Conservation (phyloP, 495 filamentous ascomycete species). For the Glarea lozoyensis region DNA sequence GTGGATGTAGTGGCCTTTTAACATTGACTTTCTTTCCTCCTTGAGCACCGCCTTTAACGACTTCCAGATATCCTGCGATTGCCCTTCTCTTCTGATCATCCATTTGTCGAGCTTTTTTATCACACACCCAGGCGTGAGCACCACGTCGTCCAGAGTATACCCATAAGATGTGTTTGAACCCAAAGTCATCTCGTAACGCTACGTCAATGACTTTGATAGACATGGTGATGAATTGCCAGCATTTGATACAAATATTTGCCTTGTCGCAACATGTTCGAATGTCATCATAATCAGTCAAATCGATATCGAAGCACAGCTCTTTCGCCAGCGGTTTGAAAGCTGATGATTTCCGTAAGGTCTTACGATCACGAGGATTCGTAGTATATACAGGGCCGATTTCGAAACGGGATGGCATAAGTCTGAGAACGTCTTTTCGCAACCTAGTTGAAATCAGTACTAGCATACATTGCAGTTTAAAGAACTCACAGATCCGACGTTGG, state of each 20-base stretch:
- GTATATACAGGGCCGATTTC: conserved; percentile 96
- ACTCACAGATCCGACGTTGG: conserved; percentile 72
- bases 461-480: background rate
- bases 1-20: conserved; percentile 80
- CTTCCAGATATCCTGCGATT: conserved; percentile 78
- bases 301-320: conserved; percentile 97
- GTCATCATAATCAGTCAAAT: conserved; percentile 97
- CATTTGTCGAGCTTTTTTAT: conserved; percentile 71
- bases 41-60: conserved; percentile 73
- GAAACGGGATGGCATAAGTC: conserved; percentile 82
- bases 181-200: conserved; percentile 85
- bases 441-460: conserved; percentile 32
- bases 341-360: conserved; percentile 65
- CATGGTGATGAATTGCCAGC: conserved; percentile 96
- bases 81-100: conserved; percentile 77
- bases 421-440: conserved; percentile 83
- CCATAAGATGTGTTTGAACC: conserved; percentile 94
- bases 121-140: conserved; percentile 98
- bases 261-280: conserved; percentile 91
- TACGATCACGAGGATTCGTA: conserved; percentile 89
- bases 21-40: conserved; percentile 84
- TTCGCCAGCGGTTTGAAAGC: conserved; percentile 72
- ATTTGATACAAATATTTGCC: conserved; percentile 87
- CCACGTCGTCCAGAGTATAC: conserved; percentile 95
- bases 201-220: conserved; percentile 88